These are phyloP conservation scores for Tolypocladium nubicola DNA, from an alignment of 2,329 filamentous ascomycete genomes.

Conservation along the genomic window DNA sequence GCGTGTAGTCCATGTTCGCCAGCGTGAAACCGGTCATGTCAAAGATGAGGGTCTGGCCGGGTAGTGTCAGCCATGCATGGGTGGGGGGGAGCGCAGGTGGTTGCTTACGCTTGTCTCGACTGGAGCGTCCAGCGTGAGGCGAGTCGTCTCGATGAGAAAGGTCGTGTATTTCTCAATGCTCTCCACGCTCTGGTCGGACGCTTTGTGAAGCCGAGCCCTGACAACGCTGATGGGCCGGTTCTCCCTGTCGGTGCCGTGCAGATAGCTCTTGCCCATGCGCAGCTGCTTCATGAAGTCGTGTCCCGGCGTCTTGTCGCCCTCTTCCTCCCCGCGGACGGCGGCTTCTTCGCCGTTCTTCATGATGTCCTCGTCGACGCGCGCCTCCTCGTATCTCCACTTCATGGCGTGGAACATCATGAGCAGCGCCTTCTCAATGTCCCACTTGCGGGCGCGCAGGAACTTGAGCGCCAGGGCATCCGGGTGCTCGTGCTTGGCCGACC, in stretches of 20 bases:
- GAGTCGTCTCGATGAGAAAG: slow-evolving; percentile 84
- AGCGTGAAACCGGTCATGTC: slow-evolving; percentile 95
- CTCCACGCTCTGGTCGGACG: slow-evolving; percentile 72
- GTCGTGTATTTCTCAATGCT: slow-evolving; percentile 84
- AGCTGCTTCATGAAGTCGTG: slow-evolving; percentile 76
- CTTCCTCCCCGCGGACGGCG: slow-evolving; percentile 49
- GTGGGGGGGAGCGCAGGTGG: neutral
- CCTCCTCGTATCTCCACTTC: slow-evolving; percentile 75
- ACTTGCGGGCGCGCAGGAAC: slow-evolving; percentile 83
- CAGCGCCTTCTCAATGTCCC: slow-evolving; percentile 90
- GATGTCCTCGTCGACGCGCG: slow-evolving; percentile 87
- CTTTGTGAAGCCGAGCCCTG: slow-evolving; percentile 68
- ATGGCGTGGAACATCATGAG: slow-evolving; percentile 93
- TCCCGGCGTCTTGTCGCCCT: slow-evolving; percentile 50
- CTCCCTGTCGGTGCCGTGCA: slow-evolving; percentile 76
- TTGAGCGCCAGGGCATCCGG: slow-evolving; percentile 76
- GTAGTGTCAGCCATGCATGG: neutral
- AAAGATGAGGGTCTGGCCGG: slow-evolving; percentile 70
- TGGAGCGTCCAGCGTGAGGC: slow-evolving; percentile 67
- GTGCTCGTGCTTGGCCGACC: slow-evolving; percentile 90
- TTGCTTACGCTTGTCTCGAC: slow-evolving; percentile 83
- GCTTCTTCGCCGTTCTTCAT: slow-evolving; percentile 64
- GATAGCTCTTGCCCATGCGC: slow-evolving; percentile 83
- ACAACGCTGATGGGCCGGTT: slow-evolving; percentile 83
- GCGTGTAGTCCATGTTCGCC: slow-evolving; percentile 96